Conservation (phyloP, 441 rosid species). For the Adansonia gregorii region DNA sequence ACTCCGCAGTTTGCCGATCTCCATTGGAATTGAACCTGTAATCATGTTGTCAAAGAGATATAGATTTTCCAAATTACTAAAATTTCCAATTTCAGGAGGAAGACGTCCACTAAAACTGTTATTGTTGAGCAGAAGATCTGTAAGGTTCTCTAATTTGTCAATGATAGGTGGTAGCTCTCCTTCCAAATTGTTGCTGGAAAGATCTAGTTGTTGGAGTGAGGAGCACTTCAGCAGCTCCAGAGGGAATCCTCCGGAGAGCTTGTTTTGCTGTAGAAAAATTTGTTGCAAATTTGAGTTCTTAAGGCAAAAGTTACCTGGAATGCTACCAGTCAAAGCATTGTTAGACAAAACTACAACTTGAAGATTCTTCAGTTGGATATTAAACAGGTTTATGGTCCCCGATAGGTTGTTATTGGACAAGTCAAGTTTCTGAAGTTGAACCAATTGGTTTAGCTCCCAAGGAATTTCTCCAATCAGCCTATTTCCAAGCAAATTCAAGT, state of each 20-base stretch:
- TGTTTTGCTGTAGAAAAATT: conserved; percentile 55
- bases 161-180: conserved; percentile 63
- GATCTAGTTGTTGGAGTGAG: conserved; percentile 59
- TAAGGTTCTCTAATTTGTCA: conserved; percentile 59
- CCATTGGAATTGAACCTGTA: conserved; percentile 63
- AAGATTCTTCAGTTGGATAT: conserved; percentile 52
- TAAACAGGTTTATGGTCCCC: conserved; percentile 53
- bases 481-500: conserved; percentile 67
- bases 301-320: conserved; percentile 63
- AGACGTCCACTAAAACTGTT: conserved; percentile 71
- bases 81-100: conserved; percentile 69
- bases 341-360: conserved; percentile 48
- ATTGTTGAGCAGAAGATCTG: conserved; percentile 60
- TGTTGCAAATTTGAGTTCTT: conserved; percentile 53
- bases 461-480: conserved; percentile 64
- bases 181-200: conserved; percentile 60
- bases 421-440: conserved; percentile 63
- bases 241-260: conserved; percentile 74
- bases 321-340: conserved; percentile 60
- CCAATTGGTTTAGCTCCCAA: conserved; percentile 52
- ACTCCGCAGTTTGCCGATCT: conserved; percentile 65
- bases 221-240: conserved; percentile 59
- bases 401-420: conserved; percentile 70
- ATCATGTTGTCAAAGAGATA: conserved; percentile 66
- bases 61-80: conserved; percentile 59